phyloP scores from a whole-genome alignment of 2,329 filamentous ascomycete species.

The Neonectria sp. region DNA sequence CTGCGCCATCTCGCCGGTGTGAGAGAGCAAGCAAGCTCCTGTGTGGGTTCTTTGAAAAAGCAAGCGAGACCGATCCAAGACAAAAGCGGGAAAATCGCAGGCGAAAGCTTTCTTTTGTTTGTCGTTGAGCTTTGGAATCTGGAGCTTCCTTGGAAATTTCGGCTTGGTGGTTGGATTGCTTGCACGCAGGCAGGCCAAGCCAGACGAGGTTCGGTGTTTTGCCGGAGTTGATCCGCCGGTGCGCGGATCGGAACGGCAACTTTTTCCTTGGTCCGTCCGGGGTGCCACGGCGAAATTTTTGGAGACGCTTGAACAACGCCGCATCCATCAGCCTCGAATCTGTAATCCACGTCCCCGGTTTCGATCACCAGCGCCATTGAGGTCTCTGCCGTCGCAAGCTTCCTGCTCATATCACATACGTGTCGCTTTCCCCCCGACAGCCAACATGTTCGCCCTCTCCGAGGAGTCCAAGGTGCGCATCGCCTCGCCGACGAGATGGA shows the following conservation, averaged over 20 bases:
- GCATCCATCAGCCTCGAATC: conserved; percentile 35
- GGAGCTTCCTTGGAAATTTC: conserved; percentile 47
- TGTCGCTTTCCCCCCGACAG: conserved; percentile 18
- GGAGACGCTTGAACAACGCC: conserved; percentile 38
- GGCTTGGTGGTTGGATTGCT: conserved; percentile 36
- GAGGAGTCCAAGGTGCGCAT: conserved; percentile 92
- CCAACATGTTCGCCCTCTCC: conserved; percentile 79
- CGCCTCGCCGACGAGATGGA: conserved; percentile 6
- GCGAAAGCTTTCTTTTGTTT: conserved; percentile 28
- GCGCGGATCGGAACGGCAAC: conserved; percentile 39
- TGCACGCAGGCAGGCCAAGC: neutral
- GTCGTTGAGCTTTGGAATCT: conserved; percentile 10
- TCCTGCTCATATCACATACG: neutral
- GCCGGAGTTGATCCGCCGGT: conserved; percentile 50
- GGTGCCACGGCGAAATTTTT: conserved; percentile 43
- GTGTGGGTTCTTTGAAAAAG: neutral
- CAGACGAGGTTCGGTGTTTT: conserved; percentile 35
- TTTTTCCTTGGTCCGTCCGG: conserved; percentile 44
- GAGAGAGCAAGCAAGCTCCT: conserved; percentile 21
- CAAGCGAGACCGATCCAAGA: neutral
- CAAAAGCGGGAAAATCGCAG: conserved; percentile 18
- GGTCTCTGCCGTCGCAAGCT: conserved; percentile 10
- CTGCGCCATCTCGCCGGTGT: conserved; percentile 72
- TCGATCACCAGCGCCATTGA: conserved; percentile 25
- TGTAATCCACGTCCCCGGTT: conserved; percentile 17